Conservation (phyloP, 2,329 filamentous ascomycete genomes). For the Leptodontidium sp. region DNA sequence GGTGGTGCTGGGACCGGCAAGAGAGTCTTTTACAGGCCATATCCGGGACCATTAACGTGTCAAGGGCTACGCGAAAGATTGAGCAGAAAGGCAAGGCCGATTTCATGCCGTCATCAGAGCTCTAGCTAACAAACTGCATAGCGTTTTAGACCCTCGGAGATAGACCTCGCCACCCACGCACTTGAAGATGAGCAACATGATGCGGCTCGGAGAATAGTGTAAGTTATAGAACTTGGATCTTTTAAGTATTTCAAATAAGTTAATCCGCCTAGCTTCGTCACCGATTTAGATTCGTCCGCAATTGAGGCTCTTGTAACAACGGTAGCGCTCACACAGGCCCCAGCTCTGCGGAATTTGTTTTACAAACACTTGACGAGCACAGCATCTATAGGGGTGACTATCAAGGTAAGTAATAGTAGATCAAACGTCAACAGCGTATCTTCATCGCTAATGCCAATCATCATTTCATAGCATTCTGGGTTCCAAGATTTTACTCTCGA, state of each 20-base stretch:
- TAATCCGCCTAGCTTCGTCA: constrained; percentile 17
- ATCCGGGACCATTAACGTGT: constrained; percentile 11
- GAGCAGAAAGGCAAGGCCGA: constrained; percentile 10
- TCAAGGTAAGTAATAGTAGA: constrained; percentile 16
- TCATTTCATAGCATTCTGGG: constrained; percentile 21
- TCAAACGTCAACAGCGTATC: constrained; percentile 9
- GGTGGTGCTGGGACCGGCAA: neutral
- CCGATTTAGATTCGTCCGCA: constrained; percentile 22
- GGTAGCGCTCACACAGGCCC: constrained; percentile 22
- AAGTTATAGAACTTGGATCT: neutral
- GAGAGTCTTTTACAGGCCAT: constrained; percentile 5
- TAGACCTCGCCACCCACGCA: neutral
- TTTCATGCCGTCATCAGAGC: neutral
- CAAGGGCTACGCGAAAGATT: constrained; percentile 2
- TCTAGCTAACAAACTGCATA: neutral
- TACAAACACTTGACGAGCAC: constrained; percentile 25
- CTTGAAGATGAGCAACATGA: constrained; percentile 8
- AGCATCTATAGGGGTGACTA: constrained; percentile 26
- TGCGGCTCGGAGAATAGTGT: constrained; percentile 25
- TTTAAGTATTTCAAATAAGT: neutral
- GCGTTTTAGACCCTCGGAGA: constrained; percentile 14
- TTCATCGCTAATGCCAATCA: neutral
- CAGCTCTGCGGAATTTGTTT: constrained; percentile 27
- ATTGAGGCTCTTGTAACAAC: constrained; percentile 26
- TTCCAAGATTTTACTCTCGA: constrained; percentile 26